Conservation (phyloP, 192 early-diverging fungal genomes). For the Dissophora ornata region DNA sequence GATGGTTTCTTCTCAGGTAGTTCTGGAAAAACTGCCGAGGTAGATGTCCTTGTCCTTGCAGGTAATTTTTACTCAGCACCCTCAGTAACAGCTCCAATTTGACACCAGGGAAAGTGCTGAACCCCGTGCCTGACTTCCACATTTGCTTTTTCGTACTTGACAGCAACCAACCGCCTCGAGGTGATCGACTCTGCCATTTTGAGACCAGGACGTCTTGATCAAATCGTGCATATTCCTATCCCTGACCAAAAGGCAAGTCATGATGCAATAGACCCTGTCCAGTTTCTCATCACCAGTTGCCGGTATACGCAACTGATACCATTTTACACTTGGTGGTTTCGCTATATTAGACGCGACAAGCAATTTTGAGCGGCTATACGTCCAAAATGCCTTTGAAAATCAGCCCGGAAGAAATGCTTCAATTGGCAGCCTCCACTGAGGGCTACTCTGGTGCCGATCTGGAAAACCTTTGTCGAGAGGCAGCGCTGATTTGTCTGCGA, state of each 20-base stretch:
- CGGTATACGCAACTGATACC: too few relatives aligned
- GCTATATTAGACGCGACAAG: slow-evolving; percentile 59
- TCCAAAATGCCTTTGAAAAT: slow-evolving; percentile 66
- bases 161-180: slow-evolving; percentile 82
- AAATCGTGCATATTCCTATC: slow-evolving; percentile 72
- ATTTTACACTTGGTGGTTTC: too few relatives aligned
- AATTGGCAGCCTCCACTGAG: slow-evolving; percentile 62
- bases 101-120: too few relatives aligned
- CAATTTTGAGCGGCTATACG: slow-evolving; percentile 68
- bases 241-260: slow-evolving; percentile 65
- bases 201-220: slow-evolving; percentile 88
- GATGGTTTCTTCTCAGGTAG: slow-evolving; percentile 72
- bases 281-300: too few relatives aligned
- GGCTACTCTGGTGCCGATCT: slow-evolving; percentile 83
- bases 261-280: not conserved
- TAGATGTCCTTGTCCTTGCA: slow-evolving; percentile 76
- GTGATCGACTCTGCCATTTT: slow-evolving; percentile 84
- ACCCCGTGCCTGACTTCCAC: not conserved
- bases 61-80: too few relatives aligned
- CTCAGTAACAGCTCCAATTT: too few relatives aligned
- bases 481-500: slow-evolving; percentile 74
- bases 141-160: not conserved
- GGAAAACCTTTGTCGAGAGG: slow-evolving; percentile 86
- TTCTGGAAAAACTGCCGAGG: slow-evolving; percentile 36
- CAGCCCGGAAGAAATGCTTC: slow-evolving; percentile 52